phyloP scores from a whole-genome alignment of 305 asterid genomes.

The Nicotiana rustica region DNA sequence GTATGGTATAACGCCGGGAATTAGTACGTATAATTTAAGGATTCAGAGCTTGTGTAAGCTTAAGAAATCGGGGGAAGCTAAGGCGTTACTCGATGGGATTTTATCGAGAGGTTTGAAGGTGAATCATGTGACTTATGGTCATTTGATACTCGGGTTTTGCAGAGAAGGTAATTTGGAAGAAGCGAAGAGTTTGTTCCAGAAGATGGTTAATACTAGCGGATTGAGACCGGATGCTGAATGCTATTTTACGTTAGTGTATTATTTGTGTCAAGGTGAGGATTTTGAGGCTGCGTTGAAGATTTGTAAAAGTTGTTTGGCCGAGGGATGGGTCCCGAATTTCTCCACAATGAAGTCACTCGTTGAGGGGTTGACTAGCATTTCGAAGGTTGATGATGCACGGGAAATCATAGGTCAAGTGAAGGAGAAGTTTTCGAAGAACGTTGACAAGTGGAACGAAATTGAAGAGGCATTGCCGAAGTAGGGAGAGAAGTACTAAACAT shows the following conservation, averaged over 20 bases:
- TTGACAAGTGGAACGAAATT: constrained; percentile 74
- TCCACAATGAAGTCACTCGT: constrained; percentile 74
- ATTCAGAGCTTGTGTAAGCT: constrained; percentile 83
- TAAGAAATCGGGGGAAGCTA: constrained; percentile 68
- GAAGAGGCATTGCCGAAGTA: constrained; percentile 63
- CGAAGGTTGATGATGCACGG: constrained; percentile 70
- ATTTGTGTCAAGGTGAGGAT: constrained; percentile 62
- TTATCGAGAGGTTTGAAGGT: constrained; percentile 61
- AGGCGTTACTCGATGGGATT: constrained; percentile 73
- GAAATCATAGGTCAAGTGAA: constrained; percentile 61
- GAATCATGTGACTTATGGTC: constrained; percentile 57
- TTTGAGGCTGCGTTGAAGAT: constrained; percentile 65
- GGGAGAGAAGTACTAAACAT: constrained; percentile 34
- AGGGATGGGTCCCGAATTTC: constrained; percentile 75
- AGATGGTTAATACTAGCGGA: constrained; percentile 54
- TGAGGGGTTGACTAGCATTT: constrained; percentile 64
- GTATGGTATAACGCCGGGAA: constrained; percentile 46
- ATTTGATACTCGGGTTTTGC: constrained; percentile 77
- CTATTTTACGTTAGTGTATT: constrained; percentile 70
- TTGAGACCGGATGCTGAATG: constrained; percentile 59
- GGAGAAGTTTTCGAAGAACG: constrained; percentile 59
- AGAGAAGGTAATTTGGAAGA: constrained; percentile 62
- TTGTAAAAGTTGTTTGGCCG: constrained; percentile 57
- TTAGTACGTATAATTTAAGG: constrained; percentile 65
- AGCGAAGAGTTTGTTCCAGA: constrained; percentile 62